A percentile compares a stretch with the other conserved stretches of the same genome.
Conservation (phyloP, 139 green algal genomes). For the Tetraselmis striata region DNA sequence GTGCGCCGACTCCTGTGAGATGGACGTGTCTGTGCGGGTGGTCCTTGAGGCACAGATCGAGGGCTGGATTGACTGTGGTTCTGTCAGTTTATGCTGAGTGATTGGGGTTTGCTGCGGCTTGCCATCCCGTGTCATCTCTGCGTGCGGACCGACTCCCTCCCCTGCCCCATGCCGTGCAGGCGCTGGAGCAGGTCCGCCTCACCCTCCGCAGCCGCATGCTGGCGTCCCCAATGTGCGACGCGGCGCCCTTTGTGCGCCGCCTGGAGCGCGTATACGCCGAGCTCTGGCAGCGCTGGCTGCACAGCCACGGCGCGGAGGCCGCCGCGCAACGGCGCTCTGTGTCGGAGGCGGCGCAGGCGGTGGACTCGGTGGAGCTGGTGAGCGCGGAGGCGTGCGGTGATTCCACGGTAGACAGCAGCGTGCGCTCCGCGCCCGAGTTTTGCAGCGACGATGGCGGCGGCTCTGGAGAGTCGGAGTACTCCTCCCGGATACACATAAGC, state of each 20-base stretch:
- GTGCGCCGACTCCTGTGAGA: too few relatives aligned
- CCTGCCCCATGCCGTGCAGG: not conserved
- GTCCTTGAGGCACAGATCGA: too few relatives aligned
- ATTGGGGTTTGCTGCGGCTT: too few relatives aligned
- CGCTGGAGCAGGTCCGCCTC: slow-evolving; percentile 52
- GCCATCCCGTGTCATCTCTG: not conserved
- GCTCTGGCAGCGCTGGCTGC: slow-evolving; percentile 58
- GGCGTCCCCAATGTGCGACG: slow-evolving; percentile 72
- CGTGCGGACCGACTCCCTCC: not conserved
- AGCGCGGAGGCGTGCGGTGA: not conserved
- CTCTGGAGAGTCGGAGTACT: not conserved
- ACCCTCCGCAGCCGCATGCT: slow-evolving; percentile 73
- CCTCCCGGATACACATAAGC: too few relatives aligned
- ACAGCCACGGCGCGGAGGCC: not conserved
- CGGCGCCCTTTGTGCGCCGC: slow-evolving; percentile 48
- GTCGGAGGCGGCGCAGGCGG: too few relatives aligned
- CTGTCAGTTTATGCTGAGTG: slow-evolving; percentile 1
- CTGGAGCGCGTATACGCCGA: slow-evolving; percentile 69
- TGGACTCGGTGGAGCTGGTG: not conserved
- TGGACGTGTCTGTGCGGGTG: too few relatives aligned
- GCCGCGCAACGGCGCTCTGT: too few relatives aligned
- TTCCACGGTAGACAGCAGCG: not conserved
- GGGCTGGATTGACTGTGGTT: too few relatives aligned
- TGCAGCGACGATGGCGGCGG: not conserved
- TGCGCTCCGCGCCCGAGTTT: not conserved